Percentiles rank a stretch among this genome's conserved stretches.
Evolutionary conservation across 352 stramenopile species (phyloP).

Genomic region (Phytopythium cucurbitacearum): DNA sequence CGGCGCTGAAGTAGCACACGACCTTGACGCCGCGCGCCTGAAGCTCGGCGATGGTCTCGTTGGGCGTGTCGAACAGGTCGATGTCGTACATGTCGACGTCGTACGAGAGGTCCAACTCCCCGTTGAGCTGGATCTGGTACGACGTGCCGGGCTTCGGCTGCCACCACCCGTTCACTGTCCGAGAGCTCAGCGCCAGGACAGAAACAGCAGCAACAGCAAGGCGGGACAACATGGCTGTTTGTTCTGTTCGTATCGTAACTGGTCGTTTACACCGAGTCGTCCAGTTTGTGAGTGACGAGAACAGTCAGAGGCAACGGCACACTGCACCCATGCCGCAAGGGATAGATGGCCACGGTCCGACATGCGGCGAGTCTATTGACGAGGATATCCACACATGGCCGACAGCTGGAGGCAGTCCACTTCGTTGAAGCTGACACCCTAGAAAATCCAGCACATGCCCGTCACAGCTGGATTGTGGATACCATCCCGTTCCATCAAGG

Average conservation of each 20-base stretch:
- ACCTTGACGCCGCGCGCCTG: constrained; percentile 26
- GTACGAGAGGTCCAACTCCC: constrained; percentile 22
- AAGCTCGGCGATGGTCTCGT: constrained; percentile 19
- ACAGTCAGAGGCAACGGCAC: too few relatives aligned
- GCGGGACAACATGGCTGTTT: constrained; percentile 8
- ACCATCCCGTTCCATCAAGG: not conserved
- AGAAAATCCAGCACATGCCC: too few relatives aligned
- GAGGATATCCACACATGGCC: too few relatives aligned
- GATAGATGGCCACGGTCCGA: too few relatives aligned
- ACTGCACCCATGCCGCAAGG: too few relatives aligned
- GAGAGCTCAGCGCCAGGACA: not conserved
- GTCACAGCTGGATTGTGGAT: too few relatives aligned
- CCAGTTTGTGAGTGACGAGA: too few relatives aligned
- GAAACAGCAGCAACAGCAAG: constrained; percentile 4
- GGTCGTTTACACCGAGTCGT: too few relatives aligned
- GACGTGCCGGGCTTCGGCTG: constrained; percentile 31
- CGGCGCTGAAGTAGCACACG: constrained; percentile 58
- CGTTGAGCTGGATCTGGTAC: constrained; percentile 35
- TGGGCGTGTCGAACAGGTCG: constrained; percentile 34
- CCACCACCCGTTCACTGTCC: constrained; percentile 16
- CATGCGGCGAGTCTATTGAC: too few relatives aligned
- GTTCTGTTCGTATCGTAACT: not conserved
- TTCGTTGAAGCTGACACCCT: too few relatives aligned
- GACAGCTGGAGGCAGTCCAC: too few relatives aligned
- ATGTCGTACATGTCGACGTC: constrained; percentile 32